These are phyloP conservation scores for Cystobasidium tubakii DNA, from an alignment of 768 basidiomycete species.

Conservation along the genomic window DNA sequence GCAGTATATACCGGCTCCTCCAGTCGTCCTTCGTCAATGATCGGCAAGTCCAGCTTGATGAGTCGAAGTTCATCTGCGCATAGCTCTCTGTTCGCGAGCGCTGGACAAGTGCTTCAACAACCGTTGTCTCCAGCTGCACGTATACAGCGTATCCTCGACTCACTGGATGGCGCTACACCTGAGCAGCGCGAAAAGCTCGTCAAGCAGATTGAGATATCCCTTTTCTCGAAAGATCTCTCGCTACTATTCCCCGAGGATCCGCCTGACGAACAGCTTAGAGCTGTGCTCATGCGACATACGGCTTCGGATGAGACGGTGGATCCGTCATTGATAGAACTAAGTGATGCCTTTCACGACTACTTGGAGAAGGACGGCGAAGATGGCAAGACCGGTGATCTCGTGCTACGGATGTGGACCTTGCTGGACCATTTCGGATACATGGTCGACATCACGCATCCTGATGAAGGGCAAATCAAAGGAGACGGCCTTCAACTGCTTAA, in stretches of 20 bases:
- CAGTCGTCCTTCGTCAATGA: constrained; percentile 3
- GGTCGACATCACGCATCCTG: constrained; percentile 29
- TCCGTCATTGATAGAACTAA: neutral
- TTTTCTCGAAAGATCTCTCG: constrained; percentile 14
- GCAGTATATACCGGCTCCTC: neutral
- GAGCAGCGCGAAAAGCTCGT: constrained; percentile 24
- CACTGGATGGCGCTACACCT: neutral
- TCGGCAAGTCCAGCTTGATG: neutral
- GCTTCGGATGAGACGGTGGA: constrained; percentile 5
- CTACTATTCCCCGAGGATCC: constrained; percentile 18
- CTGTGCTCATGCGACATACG: constrained; percentile 26
- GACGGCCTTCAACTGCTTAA: constrained; percentile 8
- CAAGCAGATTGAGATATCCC: constrained; percentile 33
- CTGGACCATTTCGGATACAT: constrained; percentile 36
- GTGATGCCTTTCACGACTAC: constrained; percentile 27
- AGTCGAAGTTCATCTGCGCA: neutral
- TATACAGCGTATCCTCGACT: constrained; percentile 19
- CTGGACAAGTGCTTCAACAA: neutral
- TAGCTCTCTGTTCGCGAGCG: constrained; percentile 11
- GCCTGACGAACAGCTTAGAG: constrained; percentile 19
- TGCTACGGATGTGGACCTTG: constrained; percentile 35
- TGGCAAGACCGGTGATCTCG: constrained; percentile 14
- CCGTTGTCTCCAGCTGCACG: constrained; percentile 4
- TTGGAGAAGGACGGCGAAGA: constrained; percentile 20
- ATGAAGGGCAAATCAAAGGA: constrained; percentile 25